A percentile compares a stretch with the other conserved stretches of the same genome.
Evolutionary conservation across 2,329 filamentous ascomycete genomes (phyloP).

Genomic region (Penicillium sp.): DNA sequence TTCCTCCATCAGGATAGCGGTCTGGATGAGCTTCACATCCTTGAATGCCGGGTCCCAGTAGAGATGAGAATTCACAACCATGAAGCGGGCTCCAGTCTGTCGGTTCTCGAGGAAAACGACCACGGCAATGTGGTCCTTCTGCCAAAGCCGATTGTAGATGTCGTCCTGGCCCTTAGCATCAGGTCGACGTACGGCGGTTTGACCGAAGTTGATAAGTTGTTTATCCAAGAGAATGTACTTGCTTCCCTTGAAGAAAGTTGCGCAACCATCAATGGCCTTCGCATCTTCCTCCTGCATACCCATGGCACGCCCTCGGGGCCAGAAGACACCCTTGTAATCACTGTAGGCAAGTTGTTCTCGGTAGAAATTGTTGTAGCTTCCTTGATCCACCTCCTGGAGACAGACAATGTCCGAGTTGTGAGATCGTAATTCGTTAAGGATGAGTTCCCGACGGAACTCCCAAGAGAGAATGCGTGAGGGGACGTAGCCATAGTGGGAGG

Average conservation of each 20-base stretch:
- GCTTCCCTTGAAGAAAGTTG: conserved; percentile 92
- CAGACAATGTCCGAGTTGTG: conserved; percentile 87
- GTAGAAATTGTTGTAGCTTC: conserved; percentile 90
- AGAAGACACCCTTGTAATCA: conserved; percentile 93
- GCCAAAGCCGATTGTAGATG: conserved; percentile 98
- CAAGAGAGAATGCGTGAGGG: conserved; percentile 78
- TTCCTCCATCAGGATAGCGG: conserved; percentile 90
- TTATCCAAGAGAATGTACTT: conserved; percentile 95
- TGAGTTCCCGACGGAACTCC: conserved; percentile 81
- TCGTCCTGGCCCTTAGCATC: conserved; percentile 98
- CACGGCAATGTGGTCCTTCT: conserved; percentile 93
- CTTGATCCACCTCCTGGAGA: conserved; percentile 88
- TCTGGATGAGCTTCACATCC: conserved; percentile 96
- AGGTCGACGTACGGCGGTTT: conserved; percentile 87
- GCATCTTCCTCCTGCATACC: conserved; percentile 91
- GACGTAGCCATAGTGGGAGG: conserved; percentile 84
- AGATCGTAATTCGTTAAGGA: conserved; percentile 77
- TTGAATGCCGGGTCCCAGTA: conserved; percentile 90
- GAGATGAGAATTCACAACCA: conserved; percentile 90
- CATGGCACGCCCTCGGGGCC: conserved; percentile 83
- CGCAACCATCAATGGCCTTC: conserved; percentile 89
- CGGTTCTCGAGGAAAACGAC: conserved; percentile 92
- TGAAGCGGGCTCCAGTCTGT: conserved; percentile 82
- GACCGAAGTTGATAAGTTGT: conserved; percentile 87
- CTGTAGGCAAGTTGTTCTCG: conserved; percentile 79